A percentile compares a stretch with the other conserved stretches of the same genome.
These are phyloP conservation scores for Paulownia fortunei DNA, from an alignment of 257 asterid genomes.

Conservation along the genomic window DNA sequence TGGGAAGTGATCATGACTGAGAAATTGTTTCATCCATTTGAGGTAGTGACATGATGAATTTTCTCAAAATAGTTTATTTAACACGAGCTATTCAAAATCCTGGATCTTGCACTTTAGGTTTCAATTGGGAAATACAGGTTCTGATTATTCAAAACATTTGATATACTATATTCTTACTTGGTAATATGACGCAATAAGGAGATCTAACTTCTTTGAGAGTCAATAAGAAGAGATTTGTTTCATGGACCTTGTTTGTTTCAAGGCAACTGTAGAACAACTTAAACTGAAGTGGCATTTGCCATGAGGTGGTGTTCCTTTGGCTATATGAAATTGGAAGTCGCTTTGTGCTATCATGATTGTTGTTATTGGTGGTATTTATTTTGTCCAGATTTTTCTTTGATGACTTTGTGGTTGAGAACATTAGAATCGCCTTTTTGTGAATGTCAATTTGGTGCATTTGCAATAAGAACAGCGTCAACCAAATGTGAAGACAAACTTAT, in stretches of 20 bases:
- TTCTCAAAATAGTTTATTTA: neutral
- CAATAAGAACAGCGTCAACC: neutral
- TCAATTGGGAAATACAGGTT: neutral
- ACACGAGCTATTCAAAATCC: neutral
- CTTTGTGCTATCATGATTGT: no score
- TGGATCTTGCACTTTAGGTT: neutral
- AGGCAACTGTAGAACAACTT: no score
- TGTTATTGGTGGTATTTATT: neutral
- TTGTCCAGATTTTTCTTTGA: neutral
- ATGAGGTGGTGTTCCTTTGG: neutral
- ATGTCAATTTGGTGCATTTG: neutral
- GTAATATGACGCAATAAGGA: neutral
- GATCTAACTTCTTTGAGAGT: neutral
- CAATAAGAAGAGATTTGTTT: neutral
- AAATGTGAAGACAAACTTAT: neutral
- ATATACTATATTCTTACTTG: neutral
- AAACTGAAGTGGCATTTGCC: no score
- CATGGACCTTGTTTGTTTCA: neutral
- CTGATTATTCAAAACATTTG: neutral
- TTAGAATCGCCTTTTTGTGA: neutral
- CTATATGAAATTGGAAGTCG: neutral
- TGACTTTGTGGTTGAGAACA: neutral
- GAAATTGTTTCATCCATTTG: neutral
- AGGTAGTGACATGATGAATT: neutral
- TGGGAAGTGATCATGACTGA: neutral